Base-by-base conservation (phyloP, 176 grass and related monocot species). In the Hyparrhenia diplandra region DNA sequence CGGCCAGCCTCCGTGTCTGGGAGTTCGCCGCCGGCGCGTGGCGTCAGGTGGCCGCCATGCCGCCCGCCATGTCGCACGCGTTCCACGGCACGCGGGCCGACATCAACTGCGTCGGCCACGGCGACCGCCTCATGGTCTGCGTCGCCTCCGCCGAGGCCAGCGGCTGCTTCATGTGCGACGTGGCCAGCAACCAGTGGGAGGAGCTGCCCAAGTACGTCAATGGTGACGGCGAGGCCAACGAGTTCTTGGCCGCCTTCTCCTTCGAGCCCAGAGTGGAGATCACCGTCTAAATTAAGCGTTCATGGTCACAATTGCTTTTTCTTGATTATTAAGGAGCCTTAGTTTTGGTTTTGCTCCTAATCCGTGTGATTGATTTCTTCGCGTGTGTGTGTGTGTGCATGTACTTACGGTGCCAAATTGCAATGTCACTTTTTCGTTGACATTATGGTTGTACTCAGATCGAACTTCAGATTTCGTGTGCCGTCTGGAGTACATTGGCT, bases 231-330 rank as follows among this genome's bases (percentile, higher is more conserved):
- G 84, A 71, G 74, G 70, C 58, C 77, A 89, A 45, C 72, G 88
- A 91, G 78, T 97, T 93, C 77, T 81, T 89, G 68, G 87, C 88
- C 45, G 85, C 91, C 51, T 93, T 97, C 86, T 85, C 88, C 20
- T 97, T 93, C 49, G 94, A 97, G 78, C 94, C 94, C 63, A 97
- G 94, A 77, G 23, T 93, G 8, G 94, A 97, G 78, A 89, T 89
- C 67, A 35, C 67, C 60, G 88, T 91, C 7, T 93, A 71, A 52
- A n/a, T n/a, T n/a, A 86, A 32, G 17, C n/a, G 2, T 37, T 3
- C 69, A 9, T 1, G 3, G 21, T 67, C 21, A 14, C 68, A 35
- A 23, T 5, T 75, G 52, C 13, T n/a, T 14, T 28, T 37, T 37
- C 1, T 40, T 80, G 21, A 47, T n/a, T 10, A 43, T 64, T 51